A percentile compares a stretch with the other conserved stretches of the same genome.
phyloP scores from a whole-genome alignment of 306 rosid genomes.

The Lagenaria siceraria region DNA sequence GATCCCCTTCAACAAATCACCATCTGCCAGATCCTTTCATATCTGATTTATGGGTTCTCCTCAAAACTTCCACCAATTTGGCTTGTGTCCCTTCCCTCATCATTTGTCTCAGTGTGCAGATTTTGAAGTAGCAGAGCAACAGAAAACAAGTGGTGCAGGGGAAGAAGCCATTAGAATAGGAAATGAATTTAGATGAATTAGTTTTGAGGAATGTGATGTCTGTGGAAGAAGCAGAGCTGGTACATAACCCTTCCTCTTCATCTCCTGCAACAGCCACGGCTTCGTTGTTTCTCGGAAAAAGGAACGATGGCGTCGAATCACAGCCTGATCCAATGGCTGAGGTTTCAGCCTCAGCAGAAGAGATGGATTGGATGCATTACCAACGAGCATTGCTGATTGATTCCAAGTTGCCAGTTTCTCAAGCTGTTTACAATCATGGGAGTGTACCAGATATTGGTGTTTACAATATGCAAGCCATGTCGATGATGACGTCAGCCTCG shows the following conservation, averaged over 20 bases:
- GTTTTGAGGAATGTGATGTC: constrained; percentile 2
- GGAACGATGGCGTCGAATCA: neutral
- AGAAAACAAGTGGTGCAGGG: neutral
- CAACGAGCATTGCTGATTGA: neutral
- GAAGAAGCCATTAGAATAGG: neutral
- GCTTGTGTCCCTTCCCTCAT: neutral
- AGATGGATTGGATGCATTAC: neutral
- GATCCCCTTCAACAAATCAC: constrained; percentile 9
- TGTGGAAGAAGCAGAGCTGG: neutral
- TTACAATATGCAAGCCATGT: neutral
- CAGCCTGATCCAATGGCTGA: neutral
- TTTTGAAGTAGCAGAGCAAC: neutral
- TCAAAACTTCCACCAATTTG: neutral
- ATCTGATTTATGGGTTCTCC: neutral
- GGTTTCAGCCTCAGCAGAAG: neutral
- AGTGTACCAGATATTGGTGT: neutral
- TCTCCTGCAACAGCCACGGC: neutral
- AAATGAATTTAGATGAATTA: neutral
- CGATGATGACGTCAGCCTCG: neutral
- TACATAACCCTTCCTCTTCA: neutral
- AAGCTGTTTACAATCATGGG: neutral
- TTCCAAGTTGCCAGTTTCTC: constrained; percentile 7
- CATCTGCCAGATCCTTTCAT: constrained; percentile 2
- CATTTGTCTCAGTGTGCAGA: neutral
- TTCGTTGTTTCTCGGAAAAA: neutral